These are phyloP conservation scores for Aspergillus tamarii DNA, from an alignment of 2,329 filamentous ascomycete genomes.

Conservation along the genomic window DNA sequence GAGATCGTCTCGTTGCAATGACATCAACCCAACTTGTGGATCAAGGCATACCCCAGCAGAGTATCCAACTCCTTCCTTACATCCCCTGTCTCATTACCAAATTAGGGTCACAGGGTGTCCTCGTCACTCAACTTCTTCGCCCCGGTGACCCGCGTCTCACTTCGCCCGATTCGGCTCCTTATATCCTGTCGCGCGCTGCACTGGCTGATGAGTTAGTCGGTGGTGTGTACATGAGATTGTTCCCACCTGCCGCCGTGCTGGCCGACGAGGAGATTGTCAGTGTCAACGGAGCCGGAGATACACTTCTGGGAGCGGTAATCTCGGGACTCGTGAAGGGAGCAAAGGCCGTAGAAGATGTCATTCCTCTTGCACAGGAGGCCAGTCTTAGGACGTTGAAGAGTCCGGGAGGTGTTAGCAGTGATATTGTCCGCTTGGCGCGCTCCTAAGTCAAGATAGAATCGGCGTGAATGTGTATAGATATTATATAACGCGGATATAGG, in stretches of 20 bases:
- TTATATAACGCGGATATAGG: background rate
- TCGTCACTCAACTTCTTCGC: slow-evolving; percentile 72
- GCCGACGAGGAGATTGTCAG: slow-evolving; percentile 70
- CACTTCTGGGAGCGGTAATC: slow-evolving; percentile 83
- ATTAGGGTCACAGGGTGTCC: slow-evolving; percentile 73
- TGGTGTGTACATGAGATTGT: slow-evolving; percentile 81
- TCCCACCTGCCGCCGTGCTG: slow-evolving; percentile 68
- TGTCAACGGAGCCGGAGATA: slow-evolving; percentile 94
- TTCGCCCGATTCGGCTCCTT: slow-evolving; percentile 65
- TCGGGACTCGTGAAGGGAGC: slow-evolving; percentile 69
- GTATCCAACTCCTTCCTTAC: slow-evolving; percentile 82
- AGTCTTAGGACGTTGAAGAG: slow-evolving; percentile 79
- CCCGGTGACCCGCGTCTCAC: slow-evolving; percentile 69
- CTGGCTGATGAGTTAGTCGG: slow-evolving; percentile 65
- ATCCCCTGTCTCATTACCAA: slow-evolving; percentile 85
- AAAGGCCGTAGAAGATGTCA: slow-evolving; percentile 58
- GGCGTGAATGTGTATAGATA: background rate
- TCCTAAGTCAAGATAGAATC: background rate
- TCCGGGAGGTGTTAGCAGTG: slow-evolving; percentile 65
- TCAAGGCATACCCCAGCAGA: slow-evolving; percentile 79
- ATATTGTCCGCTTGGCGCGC: slow-evolving; percentile 29
- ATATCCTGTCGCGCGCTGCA: slow-evolving; percentile 69
- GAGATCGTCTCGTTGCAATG: slow-evolving; percentile 71
- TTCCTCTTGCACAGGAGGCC: slow-evolving; percentile 80
- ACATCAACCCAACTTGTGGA: slow-evolving; percentile 71